Evolutionary conservation across 2,329 filamentous ascomycete species (phyloP).

Genomic region (Aureobasidium leucospermi): DNA sequence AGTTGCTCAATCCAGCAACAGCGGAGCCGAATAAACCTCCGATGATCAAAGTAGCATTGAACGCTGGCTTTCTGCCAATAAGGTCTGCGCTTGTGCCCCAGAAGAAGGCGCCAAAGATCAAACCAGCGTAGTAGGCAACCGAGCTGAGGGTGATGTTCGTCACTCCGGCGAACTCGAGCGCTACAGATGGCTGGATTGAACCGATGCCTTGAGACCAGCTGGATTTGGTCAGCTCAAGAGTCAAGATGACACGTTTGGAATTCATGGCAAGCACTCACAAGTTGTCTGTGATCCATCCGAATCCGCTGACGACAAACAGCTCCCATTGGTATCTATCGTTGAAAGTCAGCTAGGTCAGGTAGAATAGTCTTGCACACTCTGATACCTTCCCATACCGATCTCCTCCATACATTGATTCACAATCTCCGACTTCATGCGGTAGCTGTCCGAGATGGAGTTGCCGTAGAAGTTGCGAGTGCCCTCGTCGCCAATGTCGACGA

Average conservation of each 20-base stretch:
- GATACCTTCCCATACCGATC: slow-evolving; percentile 74
- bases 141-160: not conserved
- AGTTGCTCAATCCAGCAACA: slow-evolving; percentile 59
- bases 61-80: slow-evolving; percentile 69
- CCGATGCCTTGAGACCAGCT: slow-evolving; percentile 1
- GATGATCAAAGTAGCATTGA: slow-evolving; percentile 72
- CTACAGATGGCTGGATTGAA: not conserved
- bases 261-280: slow-evolving; percentile 48
- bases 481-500: not conserved
- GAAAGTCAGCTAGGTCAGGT: not conserved
- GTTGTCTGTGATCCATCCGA: slow-evolving; percentile 82
- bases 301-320: slow-evolving; percentile 71
- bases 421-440: slow-evolving; percentile 38
- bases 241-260: not conserved
- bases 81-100: slow-evolving; percentile 77
- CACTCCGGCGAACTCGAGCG: not conserved
- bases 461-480: not conserved
- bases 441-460: not conserved
- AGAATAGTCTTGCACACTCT: too few species aligned
- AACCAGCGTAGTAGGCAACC: slow-evolving; percentile 51
- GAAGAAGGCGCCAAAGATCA: slow-evolving; percentile 69
- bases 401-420: slow-evolving; percentile 81
- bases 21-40: slow-evolving; percentile 63
- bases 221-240: not conserved
- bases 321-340: slow-evolving; percentile 65